Evolutionary conservation across 2,329 filamentous ascomycete genomes (phyloP), one percentile per base, ranked within the genome.

Genomic region (Juglanconis sp.): DNA sequence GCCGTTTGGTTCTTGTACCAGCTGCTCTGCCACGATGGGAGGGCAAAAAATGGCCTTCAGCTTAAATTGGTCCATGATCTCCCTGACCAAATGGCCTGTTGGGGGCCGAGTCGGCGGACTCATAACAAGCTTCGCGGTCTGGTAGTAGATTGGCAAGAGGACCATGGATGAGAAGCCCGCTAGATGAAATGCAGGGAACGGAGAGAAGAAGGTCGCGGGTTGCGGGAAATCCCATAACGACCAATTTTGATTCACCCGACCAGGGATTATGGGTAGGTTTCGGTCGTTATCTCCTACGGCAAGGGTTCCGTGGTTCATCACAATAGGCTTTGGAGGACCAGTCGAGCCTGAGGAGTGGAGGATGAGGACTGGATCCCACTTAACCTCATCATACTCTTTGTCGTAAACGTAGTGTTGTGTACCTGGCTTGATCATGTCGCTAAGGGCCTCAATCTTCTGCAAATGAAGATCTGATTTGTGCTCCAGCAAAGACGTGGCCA

Each of bases 331-430:
- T 3, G 65, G 65, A 7, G 54, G 46, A 2, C 64, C 64, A 42
- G 65, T 66, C 5, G 65, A 66, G 13, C 65, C 65, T 1, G 65
- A 65, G 13, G 65, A 66, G 36, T 65, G 63, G 9, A 64, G 57
- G 24, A 66, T 57, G 8, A 66, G 60, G 10, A 64, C 59, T 15
- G 65, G 65, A 11, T 66, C 60, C 52, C 57, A 62, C 47, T 57
- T 64, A 2, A 57, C 59, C 1, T 52, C 49, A 31, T 60, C 59
- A 34, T 60, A 66, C 5, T 56, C 52, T n/a, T 63, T 65, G 8
- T 65, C 48, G 53, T 61, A 66, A 0, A 30, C 10, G 40, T 57
- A 65, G 15, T 64, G 56, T 35, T 55, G 30, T 38, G 52, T 49
- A 1, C 9, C 52, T 30, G 52, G 13, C 36, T 13, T 44, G 9